These are phyloP conservation scores for Ophiosphaerella herpotricha DNA, from an alignment of 2,329 filamentous ascomycete genomes.

Conservation along the genomic window DNA sequence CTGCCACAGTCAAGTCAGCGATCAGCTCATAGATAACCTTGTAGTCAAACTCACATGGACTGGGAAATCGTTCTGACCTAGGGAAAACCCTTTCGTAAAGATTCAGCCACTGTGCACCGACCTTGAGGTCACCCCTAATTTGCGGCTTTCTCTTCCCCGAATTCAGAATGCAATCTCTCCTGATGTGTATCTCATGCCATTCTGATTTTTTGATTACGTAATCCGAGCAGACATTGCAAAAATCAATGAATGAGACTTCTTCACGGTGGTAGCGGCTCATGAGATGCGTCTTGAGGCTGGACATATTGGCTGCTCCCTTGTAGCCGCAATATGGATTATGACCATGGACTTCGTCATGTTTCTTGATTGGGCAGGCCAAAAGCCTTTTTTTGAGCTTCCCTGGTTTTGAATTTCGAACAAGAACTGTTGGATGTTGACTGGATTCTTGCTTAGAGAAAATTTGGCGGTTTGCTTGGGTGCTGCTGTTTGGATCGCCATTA, in stretches of 20 bases:
- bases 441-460: neutral
- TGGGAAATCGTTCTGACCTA: neutral
- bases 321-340: neutral
- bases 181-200: neutral
- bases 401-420: neutral
- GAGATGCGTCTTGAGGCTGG: neutral
- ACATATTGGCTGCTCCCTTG: neutral
- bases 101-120: neutral
- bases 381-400: neutral
- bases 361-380: neutral
- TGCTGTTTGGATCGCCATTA: neutral
- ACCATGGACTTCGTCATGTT: neutral
- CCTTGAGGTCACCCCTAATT: neutral
- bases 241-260: neutral
- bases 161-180: neutral
- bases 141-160: neutral
- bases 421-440: neutral
- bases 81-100: neutral
- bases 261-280: neutral
- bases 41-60: neutral
- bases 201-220: neutral
- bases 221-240: neutral
- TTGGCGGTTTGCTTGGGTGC: neutral
- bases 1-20: neutral
- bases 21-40: neutral